Evolutionary conservation across 306 rosid species (phyloP).

Genomic region (Pueraria montana): DNA sequence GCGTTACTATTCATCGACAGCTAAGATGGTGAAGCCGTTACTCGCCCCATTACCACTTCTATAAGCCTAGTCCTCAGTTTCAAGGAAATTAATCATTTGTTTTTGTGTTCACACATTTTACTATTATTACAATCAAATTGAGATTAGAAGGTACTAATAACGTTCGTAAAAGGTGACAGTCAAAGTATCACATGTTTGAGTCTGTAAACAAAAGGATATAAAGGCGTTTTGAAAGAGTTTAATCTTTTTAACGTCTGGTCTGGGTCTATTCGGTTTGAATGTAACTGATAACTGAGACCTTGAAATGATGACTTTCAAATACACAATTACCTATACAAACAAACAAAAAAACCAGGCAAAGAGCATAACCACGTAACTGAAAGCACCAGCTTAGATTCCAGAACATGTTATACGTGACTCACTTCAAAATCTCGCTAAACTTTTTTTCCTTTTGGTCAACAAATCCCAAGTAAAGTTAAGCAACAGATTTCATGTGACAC

Average conservation of each 20-base stretch:
- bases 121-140: too few species aligned
- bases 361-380: background rate
- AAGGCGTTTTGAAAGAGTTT: background rate
- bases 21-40: too few species aligned
- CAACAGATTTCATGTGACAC: slow-evolving; percentile 40
- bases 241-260: background rate
- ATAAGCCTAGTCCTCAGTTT: too few species aligned
- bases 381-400: background rate
- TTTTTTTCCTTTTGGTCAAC: background rate
- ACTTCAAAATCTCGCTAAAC: background rate
- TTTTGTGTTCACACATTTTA: too few species aligned
- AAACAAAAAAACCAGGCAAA: background rate
- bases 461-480: background rate
- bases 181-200: too few species aligned
- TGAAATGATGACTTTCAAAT: background rate
- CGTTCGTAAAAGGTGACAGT: too few species aligned
- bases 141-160: too few species aligned
- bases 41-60: too few species aligned
- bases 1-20: too few species aligned
- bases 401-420: slow-evolving; percentile 10
- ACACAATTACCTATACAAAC: background rate
- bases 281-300: background rate
- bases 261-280: background rate
- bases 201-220: too few species aligned
- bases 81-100: too few species aligned